These are phyloP conservation scores for Plasmodium sp. DNA, from an alignment of 169 alveolate species.

Conservation along the genomic window DNA sequence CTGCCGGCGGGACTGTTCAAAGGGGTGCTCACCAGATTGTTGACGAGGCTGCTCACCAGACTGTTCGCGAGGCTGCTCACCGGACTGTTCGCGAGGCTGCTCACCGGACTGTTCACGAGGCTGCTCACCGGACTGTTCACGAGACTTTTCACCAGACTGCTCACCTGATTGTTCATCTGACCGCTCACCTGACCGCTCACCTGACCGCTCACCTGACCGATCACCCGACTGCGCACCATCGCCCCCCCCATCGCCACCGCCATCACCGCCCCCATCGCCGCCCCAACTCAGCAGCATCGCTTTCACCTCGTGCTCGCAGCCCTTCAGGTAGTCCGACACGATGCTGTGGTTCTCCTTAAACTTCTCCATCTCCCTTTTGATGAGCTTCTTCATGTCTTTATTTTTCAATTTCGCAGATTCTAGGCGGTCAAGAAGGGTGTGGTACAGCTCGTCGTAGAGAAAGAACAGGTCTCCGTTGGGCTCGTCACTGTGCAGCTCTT, in stretches of 20 bases:
- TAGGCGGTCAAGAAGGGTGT: slow-evolving; percentile 3
- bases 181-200: too few species aligned
- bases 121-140: too few species aligned
- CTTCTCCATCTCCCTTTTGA: slow-evolving; percentile 60
- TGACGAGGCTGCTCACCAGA: background rate
- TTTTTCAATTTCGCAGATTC: background rate
- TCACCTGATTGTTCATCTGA: too few species aligned
- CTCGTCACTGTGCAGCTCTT: slow-evolving; percentile 18
- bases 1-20: background rate
- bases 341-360: slow-evolving; percentile 37
- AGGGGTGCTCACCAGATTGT: background rate
- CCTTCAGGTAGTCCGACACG: background rate
- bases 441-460: slow-evolving; percentile 16
- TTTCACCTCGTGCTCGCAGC: slow-evolving; percentile 22
- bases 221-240: too few species aligned
- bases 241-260: too few species aligned
- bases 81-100: background rate
- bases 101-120: background rate
- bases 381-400: background rate
- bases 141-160: too few species aligned
- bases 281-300: slow-evolving; percentile 11
- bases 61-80: background rate
- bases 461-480: background rate
- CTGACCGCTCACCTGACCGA: too few species aligned
- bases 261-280: background rate